A percentile compares a stretch with the other conserved stretches of the same genome.
Evolutionary conservation across 495 filamentous ascomycete species (phyloP).

Genomic region (Neurospora sp.): DNA sequence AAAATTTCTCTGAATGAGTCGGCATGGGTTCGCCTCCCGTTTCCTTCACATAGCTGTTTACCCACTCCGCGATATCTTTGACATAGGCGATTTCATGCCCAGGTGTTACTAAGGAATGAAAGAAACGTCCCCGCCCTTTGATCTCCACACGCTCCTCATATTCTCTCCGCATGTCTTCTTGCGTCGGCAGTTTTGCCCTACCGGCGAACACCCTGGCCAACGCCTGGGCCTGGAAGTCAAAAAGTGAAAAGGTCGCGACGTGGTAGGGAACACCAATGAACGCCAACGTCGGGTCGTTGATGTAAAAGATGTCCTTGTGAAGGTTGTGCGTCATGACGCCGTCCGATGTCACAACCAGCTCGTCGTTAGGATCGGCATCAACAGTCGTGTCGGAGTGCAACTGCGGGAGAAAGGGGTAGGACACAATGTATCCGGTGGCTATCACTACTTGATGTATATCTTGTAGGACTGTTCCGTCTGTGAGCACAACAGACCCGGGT

Average conservation of each 20-base stretch:
- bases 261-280: constrained; percentile 55
- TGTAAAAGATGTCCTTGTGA: constrained; percentile 59
- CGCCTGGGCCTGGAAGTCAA: constrained; percentile 56
- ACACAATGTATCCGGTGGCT: constrained; percentile 57
- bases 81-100: constrained; percentile 46
- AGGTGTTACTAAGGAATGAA: constrained; percentile 39
- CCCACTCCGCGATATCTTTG: constrained; percentile 41
- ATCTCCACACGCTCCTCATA: constrained; percentile 34
- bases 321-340: constrained; percentile 58
- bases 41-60: constrained; percentile 31
- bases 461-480: constrained; percentile 31
- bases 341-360: constrained; percentile 46
- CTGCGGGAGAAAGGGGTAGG: constrained; percentile 45
- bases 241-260: constrained; percentile 52
- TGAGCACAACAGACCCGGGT: constrained; percentile 18
- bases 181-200: constrained; percentile 36
- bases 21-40: constrained; percentile 25
- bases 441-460: constrained; percentile 46
- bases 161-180: constrained; percentile 39
- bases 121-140: constrained; percentile 41
- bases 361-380: constrained; percentile 32
- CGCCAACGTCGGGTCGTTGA: constrained; percentile 48
- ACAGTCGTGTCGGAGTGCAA: constrained; percentile 29
- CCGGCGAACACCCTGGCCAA: constrained; percentile 47
- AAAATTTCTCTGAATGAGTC: constrained; percentile 38